A percentile compares a stretch with the other conserved stretches of the same genome.
Evolutionary conservation across 352 stramenopile species (phyloP).

Genomic region (Blastocystis sp.): DNA sequence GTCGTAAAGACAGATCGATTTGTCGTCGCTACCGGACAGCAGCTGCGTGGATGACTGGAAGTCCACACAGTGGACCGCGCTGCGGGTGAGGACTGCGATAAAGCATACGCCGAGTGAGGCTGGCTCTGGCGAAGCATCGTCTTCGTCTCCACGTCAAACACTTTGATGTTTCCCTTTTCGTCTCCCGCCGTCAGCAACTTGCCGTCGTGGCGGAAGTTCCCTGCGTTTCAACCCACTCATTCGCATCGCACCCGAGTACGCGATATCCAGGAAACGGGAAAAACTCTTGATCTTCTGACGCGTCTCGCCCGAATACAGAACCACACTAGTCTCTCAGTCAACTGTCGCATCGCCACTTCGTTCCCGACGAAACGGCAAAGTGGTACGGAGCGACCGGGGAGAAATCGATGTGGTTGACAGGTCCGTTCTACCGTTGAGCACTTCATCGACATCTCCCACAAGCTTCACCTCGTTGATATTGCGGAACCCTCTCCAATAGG

Average conservation of each 20-base stretch:
- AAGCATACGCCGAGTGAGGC: not conserved
- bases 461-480: conserved; percentile 10
- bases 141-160: conserved; percentile 56
- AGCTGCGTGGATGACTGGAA: conserved; percentile 42
- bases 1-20: conserved; percentile 49
- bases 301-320: conserved; percentile 43
- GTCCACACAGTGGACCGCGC: conserved; percentile 4
- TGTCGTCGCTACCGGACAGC: conserved; percentile 49
- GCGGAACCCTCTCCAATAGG: conserved; percentile 26
- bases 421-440: conserved; percentile 9
- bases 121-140: conserved; percentile 47
- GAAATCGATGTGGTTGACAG: conserved; percentile 41
- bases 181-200: conserved; percentile 43
- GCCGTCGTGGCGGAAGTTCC: conserved; percentile 37
- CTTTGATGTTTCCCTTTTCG: conserved; percentile 54
- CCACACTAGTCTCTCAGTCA: not conserved
- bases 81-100: not conserved
- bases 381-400: conserved; percentile 21
- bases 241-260: conserved; percentile 32
- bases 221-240: not conserved
- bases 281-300: conserved; percentile 41
- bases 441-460: not conserved
- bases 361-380: conserved; percentile 39
- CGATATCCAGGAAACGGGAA: conserved; percentile 54
- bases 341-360: not conserved